Conservation (phyloP, 352 stramenopile genomes). For the Phytophthora citricola region DNA sequence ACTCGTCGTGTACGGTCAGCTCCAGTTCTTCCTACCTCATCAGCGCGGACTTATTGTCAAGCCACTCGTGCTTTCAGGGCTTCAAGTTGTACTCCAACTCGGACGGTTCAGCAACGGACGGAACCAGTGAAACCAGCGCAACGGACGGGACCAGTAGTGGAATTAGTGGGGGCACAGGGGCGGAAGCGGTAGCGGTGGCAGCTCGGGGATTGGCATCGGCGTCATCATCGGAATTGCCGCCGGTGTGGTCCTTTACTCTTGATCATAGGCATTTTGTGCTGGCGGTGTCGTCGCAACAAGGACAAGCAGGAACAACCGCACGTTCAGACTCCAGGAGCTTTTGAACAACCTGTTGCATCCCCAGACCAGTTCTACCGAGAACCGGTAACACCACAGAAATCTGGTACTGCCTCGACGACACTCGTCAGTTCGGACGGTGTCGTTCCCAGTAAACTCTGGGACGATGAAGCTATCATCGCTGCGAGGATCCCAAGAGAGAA, state of each 20-base stretch:
- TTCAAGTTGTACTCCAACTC: conserved; percentile 37
- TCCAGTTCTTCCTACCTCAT: conserved; percentile 23
- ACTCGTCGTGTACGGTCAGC: conserved; percentile 18
- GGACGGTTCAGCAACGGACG: conserved; percentile 16
- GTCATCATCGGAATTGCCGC: conserved; percentile 30
- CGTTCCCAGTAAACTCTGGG: conserved; percentile 28
- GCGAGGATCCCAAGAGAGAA: conserved; percentile 34
- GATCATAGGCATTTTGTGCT: conserved; percentile 23
- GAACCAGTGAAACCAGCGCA: background rate
- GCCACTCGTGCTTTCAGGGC: conserved; percentile 26
- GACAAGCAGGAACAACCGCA: conserved; percentile 13
- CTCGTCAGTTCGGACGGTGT: conserved; percentile 25
- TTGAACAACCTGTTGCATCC: conserved; percentile 14
- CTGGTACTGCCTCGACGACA: conserved; percentile 26
- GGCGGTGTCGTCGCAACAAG: conserved; percentile 20
- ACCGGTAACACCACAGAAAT: conserved; percentile 20
- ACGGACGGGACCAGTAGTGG: conserved; percentile 2
- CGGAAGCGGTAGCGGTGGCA: background rate
- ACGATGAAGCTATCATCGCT: conserved; percentile 46
- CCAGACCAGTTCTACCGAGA: conserved; percentile 20
- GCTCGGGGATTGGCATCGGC: conserved; percentile 17
- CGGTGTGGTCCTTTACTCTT: conserved; percentile 23
- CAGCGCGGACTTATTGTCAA: conserved; percentile 28
- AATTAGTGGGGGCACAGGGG: background rate
- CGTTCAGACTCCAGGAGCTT: conserved; percentile 15